Conservation (phyloP, 352 stramenopile species). For the Pythium guiyangense region DNA sequence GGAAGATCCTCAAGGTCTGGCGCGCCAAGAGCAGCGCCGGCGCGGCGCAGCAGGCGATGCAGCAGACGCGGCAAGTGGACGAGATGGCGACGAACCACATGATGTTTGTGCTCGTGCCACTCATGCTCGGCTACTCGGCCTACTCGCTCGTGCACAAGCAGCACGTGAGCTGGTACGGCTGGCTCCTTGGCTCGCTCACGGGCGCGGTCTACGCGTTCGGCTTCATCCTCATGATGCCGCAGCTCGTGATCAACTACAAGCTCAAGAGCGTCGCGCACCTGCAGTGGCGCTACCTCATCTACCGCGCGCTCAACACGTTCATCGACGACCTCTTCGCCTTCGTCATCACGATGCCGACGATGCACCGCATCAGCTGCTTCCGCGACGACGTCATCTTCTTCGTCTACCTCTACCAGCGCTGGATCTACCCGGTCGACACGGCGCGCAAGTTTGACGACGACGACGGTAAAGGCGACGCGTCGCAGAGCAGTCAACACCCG, state of each 20-base stretch:
- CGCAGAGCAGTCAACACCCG: background rate
- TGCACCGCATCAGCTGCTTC: slow-evolving; percentile 87
- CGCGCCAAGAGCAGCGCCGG: slow-evolving; percentile 18
- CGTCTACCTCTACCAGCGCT: slow-evolving; percentile 90
- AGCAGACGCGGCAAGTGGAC: slow-evolving; percentile 67
- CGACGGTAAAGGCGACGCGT: slow-evolving; percentile 13
- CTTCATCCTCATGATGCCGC: slow-evolving; percentile 89
- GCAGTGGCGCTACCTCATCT: slow-evolving; percentile 94
- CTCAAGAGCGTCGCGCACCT: slow-evolving; percentile 89
- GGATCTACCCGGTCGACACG: slow-evolving; percentile 85
- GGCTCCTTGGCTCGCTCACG: slow-evolving; percentile 83
- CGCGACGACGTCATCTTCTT: slow-evolving; percentile 91
- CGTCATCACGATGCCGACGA: slow-evolving; percentile 90
- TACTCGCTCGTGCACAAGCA: slow-evolving; percentile 85
- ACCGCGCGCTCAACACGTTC: slow-evolving; percentile 92
- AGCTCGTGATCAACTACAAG: slow-evolving; percentile 93
- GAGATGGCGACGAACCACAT: slow-evolving; percentile 82
- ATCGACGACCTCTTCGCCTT: slow-evolving; percentile 92
- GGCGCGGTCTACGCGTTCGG: slow-evolving; percentile 88
- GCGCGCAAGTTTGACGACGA: slow-evolving; percentile 40
- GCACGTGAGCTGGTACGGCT: slow-evolving; percentile 81
- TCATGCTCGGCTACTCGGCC: slow-evolving; percentile 69
- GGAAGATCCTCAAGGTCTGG: slow-evolving; percentile 83
- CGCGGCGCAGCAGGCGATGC: slow-evolving; percentile 21
- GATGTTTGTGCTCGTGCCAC: slow-evolving; percentile 64